Evolutionary conservation across 2,329 filamentous ascomycete species (phyloP).

Genomic region (Fusarium foetens): DNA sequence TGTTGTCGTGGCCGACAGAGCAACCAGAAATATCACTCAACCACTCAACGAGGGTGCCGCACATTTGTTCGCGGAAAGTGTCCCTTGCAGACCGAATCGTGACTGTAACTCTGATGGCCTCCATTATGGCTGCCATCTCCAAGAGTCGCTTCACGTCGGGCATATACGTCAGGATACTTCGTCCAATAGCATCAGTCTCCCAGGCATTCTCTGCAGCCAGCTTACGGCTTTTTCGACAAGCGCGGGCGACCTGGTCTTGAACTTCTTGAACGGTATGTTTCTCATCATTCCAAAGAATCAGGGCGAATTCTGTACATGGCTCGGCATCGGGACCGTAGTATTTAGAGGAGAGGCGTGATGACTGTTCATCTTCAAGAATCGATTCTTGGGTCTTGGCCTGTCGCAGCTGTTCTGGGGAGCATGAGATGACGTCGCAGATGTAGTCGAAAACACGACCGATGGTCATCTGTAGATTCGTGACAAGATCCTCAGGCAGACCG

Average conservation of each 20-base stretch:
- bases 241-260: conserved; percentile 86
- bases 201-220: conserved; percentile 81
- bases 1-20: conserved; percentile 80
- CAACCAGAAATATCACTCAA: conserved; percentile 91
- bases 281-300: conserved; percentile 97
- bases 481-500: conserved; percentile 77
- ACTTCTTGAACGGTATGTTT: conserved; percentile 97
- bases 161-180: conserved; percentile 84
- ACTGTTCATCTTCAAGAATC: conserved; percentile 82
- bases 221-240: conserved; percentile 77
- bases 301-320: conserved; percentile 72
- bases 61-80: conserved; percentile 98
- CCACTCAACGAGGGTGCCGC: conserved; percentile 97
- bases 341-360: conserved; percentile 75
- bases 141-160: conserved; percentile 78
- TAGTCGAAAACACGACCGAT: conserved; percentile 90
- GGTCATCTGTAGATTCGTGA: conserved; percentile 83
- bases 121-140: conserved; percentile 83
- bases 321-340: conserved; percentile 72
- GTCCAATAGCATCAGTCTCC: conserved; percentile 88
- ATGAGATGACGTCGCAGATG: conserved; percentile 97
- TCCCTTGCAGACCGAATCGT: conserved; percentile 94
- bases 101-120: conserved; percentile 95
- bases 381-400: conserved; percentile 84
- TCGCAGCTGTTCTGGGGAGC: conserved; percentile 93